Evolutionary conservation across 2,329 filamentous ascomycete species (phyloP), one percentile per base, ranked within the genome.

Genomic region (Fusarium anguioides): DNA sequence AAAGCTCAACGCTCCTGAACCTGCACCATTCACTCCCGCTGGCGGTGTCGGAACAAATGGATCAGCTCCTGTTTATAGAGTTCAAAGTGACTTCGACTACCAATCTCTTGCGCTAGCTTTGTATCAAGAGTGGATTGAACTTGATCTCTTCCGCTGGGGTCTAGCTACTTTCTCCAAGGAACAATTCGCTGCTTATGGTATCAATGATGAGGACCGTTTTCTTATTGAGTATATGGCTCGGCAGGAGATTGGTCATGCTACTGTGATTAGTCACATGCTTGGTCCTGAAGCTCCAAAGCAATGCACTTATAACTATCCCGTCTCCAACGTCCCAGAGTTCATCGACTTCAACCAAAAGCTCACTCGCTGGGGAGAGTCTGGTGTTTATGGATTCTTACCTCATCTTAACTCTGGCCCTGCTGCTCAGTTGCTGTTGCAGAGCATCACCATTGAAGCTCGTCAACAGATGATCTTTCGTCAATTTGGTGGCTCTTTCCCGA

Each of bases 381-480:
- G 92, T 44, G 91, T 94, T 2, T 94, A 92, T 80, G 92, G 92
- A 1, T 96, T 95, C 81, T 81, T 94, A 65, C 85, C 88, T 48
- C 92, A 96, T 73, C 83, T 96, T 44, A 87, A 95, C 77, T 89
- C 90, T 0, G 89, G 91, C 6, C 90, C 92, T 70, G 90, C 90
- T 14, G 92, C 86, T 0, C 88, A 90, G 74, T 79, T 96, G 17
- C 82, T 96, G 4, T 81, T 92, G 4, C 91, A 94, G 78, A 90
- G 90, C 20, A 92, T 96, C 73, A 87, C 91, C 5, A 90, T 89
- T 12, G 92, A 96, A 75, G 91, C 92, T 1, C 89, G 92, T 0
- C 93, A 96, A 80, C 91, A 96, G 80, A 83, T 94, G 81, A 89
- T 92, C 68, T 96, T 96, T 83, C 89, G 93, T 20, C 92, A 96